These are phyloP conservation scores for Allium cepa DNA, from an alignment of 106 monocot species.

Conservation along the genomic window DNA sequence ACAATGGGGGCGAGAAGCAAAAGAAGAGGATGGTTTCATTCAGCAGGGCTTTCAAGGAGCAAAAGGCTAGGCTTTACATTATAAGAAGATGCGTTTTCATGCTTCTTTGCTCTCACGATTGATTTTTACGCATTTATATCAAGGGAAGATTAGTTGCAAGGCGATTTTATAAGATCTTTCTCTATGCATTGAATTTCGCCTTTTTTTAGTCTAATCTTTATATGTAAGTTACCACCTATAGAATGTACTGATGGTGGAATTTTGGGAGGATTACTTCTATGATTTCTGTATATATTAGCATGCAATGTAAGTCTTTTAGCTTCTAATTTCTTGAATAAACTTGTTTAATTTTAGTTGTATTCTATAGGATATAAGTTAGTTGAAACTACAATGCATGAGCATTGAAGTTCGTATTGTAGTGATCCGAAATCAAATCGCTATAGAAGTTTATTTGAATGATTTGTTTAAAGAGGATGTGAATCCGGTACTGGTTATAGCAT, in stretches of 20 bases:
- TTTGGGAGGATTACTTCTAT: conserved; percentile 1
- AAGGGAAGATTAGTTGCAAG: too few species aligned
- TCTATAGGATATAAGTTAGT: too few species aligned
- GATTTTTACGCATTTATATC: neutral
- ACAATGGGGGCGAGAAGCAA: neutral
- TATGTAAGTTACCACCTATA: neutral
- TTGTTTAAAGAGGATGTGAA: too few species aligned
- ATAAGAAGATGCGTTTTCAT: conserved; percentile 49
- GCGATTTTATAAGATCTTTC: neutral
- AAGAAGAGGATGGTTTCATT: conserved; percentile 1
- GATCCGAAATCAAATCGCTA: too few species aligned
- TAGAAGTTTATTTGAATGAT: too few species aligned
- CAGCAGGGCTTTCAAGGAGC: conserved; percentile 35
- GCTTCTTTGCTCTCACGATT: conserved; percentile 67
- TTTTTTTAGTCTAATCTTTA: too few species aligned
- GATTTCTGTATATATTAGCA: neutral
- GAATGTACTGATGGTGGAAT: neutral
- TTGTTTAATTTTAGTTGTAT: too few species aligned
- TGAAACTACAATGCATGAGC: too few species aligned
- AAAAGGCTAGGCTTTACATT: conserved; percentile 66
- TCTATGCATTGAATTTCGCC: too few species aligned
- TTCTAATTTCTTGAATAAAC: neutral
- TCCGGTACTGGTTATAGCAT: too few species aligned
- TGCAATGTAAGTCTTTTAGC: neutral
- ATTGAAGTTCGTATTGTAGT: too few species aligned